A percentile compares a stretch with the other conserved stretches of the same genome.
Conservation (phyloP, 345 rosid species). For the Cardamine chenopodiifolia region DNA sequence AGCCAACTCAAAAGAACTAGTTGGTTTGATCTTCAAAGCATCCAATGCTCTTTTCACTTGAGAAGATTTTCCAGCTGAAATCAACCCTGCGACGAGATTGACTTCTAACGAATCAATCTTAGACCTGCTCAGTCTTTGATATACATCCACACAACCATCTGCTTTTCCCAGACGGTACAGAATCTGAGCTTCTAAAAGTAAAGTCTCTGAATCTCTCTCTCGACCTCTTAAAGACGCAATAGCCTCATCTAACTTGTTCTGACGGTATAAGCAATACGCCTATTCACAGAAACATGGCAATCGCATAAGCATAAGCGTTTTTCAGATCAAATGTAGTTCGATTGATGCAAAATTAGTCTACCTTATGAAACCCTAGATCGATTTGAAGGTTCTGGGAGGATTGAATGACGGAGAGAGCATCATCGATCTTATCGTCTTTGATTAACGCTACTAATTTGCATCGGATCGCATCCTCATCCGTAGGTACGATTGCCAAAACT, state of each 20-base stretch:
- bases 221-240: slow-evolving; percentile 55
- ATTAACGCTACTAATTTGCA: slow-evolving; percentile 86
- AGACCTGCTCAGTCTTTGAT: slow-evolving; percentile 60
- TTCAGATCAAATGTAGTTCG: slow-evolving; percentile 1
- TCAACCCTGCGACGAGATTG: slow-evolving; percentile 72
- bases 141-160: slow-evolving; percentile 72
- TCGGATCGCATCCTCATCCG: slow-evolving; percentile 84
- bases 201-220: slow-evolving; percentile 55
- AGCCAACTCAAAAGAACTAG: slow-evolving; percentile 83
- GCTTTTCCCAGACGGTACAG: slow-evolving; percentile 73
- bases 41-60: slow-evolving; percentile 77
- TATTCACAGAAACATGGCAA: slow-evolving; percentile 20
- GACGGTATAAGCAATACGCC: slow-evolving; percentile 96
- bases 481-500: slow-evolving; percentile 72
- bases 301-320: not conserved
- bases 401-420: slow-evolving; percentile 65
- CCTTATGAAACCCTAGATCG: slow-evolving; percentile 76
- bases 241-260: slow-evolving; percentile 82
- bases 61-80: slow-evolving; percentile 73
- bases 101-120: slow-evolving; percentile 63
- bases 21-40: slow-evolving; percentile 62
- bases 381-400: slow-evolving; percentile 48
- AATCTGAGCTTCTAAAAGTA: slow-evolving; percentile 86
- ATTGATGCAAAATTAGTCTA: not conserved
- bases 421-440: slow-evolving; percentile 65